Base-by-base conservation (phyloP, 257 asterid genomes). In the Osmanthus fragrans region DNA sequence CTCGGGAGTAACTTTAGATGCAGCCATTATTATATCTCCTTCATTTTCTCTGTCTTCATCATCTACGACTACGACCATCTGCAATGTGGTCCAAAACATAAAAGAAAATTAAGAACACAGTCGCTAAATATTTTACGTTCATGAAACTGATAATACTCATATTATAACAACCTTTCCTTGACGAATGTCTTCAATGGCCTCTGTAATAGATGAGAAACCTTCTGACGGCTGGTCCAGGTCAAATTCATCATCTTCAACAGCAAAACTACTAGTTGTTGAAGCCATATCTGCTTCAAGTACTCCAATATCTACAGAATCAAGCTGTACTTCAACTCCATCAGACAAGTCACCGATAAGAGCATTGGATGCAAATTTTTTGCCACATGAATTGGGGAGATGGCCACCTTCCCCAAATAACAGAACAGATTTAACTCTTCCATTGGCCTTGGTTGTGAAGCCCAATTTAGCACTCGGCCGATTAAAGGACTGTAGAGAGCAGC, bases 21-120 rank as follows among this genome's bases (percentile, higher is more conserved):
- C 99, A 73, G 98, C 98, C 97, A 96, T 93, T 76, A 96, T 89
- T 25, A 96, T 79, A 85, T 93, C 99, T 74, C 99, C 99, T 92
- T 96, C 99, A 72, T 96, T 96, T 84, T 96, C 99, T 84, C 99
- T 87, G 82, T 88, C 97, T 86, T 96, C 99, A 49, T 96, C 99
- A 83, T 96, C 99, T 9, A 94, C 98, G 51, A 93, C 99, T 70
- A 96, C 83, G 7, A 96, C 97, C 87, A 96, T 93, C 99, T 96
- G 90, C 90, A 85, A 47, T 11, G 23, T 18, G 66, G 19, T 47
- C 73, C 74, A 72, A 74, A 65, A 71, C 21, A 21, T 19, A 74
- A 70, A 58, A 45, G 4, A 25, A 80, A 74, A 72, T 63, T 27
- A 63, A 47, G 18, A 11, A 49, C 13, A 39, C 39, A 7, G 18